These are phyloP conservation scores for Asterophora lycoperdoides DNA, from an alignment of 768 basidiomycete species.

Conservation along the genomic window DNA sequence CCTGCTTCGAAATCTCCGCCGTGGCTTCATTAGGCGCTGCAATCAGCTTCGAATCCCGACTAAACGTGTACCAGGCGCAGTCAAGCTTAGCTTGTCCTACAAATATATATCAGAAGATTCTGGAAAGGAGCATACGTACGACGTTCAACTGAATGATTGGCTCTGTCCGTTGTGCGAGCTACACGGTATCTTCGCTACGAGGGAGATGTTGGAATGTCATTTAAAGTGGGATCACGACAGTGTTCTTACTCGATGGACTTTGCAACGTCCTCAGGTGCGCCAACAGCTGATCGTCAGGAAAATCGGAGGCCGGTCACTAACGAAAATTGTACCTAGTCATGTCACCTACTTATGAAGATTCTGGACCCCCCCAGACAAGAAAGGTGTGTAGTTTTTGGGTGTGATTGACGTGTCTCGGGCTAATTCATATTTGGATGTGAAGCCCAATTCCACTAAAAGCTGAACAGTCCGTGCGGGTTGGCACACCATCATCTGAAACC, in stretches of 20 bases:
- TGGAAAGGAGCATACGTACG: constrained; percentile 16
- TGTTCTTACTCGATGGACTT: constrained; percentile 36
- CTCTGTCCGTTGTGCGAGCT: constrained; percentile 54
- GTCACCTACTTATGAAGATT: constrained; percentile 7
- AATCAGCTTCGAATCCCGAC: constrained; percentile 30
- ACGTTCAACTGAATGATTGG: constrained; percentile 32
- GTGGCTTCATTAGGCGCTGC: constrained; percentile 46
- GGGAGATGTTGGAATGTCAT: constrained; percentile 43
- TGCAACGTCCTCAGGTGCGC: constrained; percentile 17
- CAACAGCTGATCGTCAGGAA: neutral
- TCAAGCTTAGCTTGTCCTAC: constrained; percentile 10
- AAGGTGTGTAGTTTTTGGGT: neutral
- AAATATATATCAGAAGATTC: constrained; percentile 23
- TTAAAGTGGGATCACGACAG: constrained; percentile 44
- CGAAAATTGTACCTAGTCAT: constrained; percentile 6
- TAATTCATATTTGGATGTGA: neutral
- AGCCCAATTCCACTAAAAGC: neutral
- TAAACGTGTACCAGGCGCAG: constrained; percentile 8
- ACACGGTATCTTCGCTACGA: constrained; percentile 38
- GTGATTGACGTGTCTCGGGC: neutral
- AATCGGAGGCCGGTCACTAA: neutral
- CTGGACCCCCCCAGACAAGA: neutral
- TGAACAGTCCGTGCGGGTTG: neutral
- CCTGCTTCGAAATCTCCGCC: constrained; percentile 45
- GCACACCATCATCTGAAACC: neutral